Evolutionary conservation across 2,329 filamentous ascomycete species (phyloP).

Genomic region (Pseudopyricularia javanii): DNA sequence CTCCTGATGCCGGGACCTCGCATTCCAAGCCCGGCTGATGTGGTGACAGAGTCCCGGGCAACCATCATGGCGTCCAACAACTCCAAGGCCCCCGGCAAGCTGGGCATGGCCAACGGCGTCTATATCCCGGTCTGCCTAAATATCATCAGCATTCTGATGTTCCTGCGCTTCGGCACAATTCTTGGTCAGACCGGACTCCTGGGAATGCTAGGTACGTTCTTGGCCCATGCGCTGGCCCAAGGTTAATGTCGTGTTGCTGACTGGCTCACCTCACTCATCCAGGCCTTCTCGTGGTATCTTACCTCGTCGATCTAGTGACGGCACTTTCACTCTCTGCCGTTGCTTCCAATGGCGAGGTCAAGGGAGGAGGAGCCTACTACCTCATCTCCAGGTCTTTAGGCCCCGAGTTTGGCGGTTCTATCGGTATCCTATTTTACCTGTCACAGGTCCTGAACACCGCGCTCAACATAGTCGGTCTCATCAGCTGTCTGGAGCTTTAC

Average conservation of each 20-base stretch:
- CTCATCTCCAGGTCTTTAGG: constrained; percentile 76
- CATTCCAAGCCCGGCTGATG: too few relatives aligned
- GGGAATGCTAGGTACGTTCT: constrained; percentile 59
- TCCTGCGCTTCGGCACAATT: constrained; percentile 76
- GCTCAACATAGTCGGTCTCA: constrained; percentile 75
- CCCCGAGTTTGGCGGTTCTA: constrained; percentile 80
- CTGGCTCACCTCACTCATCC: constrained; percentile 1
- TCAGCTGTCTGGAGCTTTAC: constrained; percentile 71
- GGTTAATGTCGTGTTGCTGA: background rate
- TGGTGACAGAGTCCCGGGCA: too few relatives aligned
- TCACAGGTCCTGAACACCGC: constrained; percentile 80
- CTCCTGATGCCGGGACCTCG: too few relatives aligned
- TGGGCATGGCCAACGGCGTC: constrained; percentile 66
- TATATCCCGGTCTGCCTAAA: constrained; percentile 85
- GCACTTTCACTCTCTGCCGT: constrained; percentile 80
- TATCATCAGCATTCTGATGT: constrained; percentile 85
- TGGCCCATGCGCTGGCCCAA: background rate
- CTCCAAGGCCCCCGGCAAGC: constrained; percentile 32
- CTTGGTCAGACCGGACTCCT: constrained; percentile 68
- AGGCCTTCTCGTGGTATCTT: constrained; percentile 66
- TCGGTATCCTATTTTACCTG: constrained; percentile 81
- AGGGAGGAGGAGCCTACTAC: constrained; percentile 80
- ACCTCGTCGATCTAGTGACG: constrained; percentile 71
- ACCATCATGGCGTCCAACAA: background rate
- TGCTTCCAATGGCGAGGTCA: constrained; percentile 79